Conservation (phyloP, 176 grass and related monocot species). For the Hsuehochloa calcarea region DNA sequence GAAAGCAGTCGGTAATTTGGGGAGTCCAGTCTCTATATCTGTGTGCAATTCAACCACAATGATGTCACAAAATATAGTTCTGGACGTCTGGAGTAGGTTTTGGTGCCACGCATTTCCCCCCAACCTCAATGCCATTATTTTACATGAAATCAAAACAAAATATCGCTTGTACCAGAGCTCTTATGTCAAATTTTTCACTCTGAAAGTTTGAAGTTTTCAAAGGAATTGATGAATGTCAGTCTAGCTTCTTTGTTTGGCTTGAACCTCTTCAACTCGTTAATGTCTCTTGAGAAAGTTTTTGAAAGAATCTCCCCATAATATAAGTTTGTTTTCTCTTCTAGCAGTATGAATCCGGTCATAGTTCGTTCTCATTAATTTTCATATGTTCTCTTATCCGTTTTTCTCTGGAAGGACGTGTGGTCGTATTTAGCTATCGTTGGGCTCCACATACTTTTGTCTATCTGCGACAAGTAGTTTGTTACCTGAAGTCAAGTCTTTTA, state of each 20-base stretch:
- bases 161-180: background rate
- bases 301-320: background rate
- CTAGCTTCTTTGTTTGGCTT: background rate
- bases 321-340: background rate
- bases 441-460: background rate
- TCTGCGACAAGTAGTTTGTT: background rate
- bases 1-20: background rate
- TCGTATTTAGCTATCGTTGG: background rate
- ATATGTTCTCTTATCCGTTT: constrained; percentile 10
- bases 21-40: background rate
- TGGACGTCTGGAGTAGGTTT: background rate
- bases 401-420: background rate
- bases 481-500: background rate
- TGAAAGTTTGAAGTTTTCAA: background rate
- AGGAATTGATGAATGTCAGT: background rate
- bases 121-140: background rate
- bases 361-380: constrained; percentile 14
- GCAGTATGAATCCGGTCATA: background rate
- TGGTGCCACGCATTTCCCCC: background rate
- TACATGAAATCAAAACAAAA: background rate
- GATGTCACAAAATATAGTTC: background rate
- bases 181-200: background rate
- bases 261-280: background rate
- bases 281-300: background rate
- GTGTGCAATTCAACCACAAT: background rate